Evolutionary conservation across 257 asterid genomes (phyloP), one percentile per base, ranked within the genome.

Genomic region (Gardenia jasminoides): DNA sequence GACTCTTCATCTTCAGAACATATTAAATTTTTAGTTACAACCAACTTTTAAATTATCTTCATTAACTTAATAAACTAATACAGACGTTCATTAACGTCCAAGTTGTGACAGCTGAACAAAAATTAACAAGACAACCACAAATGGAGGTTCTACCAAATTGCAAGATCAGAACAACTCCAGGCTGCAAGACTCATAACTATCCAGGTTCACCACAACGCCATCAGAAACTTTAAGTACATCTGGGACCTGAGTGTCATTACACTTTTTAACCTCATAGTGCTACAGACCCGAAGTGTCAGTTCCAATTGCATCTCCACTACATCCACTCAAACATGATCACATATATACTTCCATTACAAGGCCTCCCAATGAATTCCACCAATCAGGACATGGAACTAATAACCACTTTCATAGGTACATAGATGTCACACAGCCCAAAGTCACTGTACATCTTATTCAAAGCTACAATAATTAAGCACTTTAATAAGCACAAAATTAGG

Each of bases 231-330:
- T 13, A 47, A 4, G 16, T 7, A 2, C 44, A 24, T 10, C 12
- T 0, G 15, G 10, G 67, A 64, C 22, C 28, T 8, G 28, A 4
- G 30, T 48, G 44, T 6, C 15, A 65, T 10, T 12, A 31, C 24
- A 6, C 6, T 33, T 69, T 69, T 69, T 26, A 70, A 58, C 69
- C 46, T 33, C 1, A 9, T 10, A 24, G 78, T 56, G 56, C 22
- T 56, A 74, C 33, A 0, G 26, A 1, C 43, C 33, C 26, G 30
- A 13, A 24, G 54, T 31, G n/a, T 26, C 31, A 56, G 22, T 33
- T 50, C 67, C 54, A 75, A n/a, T 26, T 75, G 70, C 20, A 59
- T 39, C 56, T 7, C 52, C 78, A 59, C 7, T 65, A 58, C 56
- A 59, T 17, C n/a, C 1, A 24, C 12, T 30, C 69, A n/a, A 64